Base-by-base conservation (phyloP, 805 yeast genomes). In the Pichia insulana region DNA sequence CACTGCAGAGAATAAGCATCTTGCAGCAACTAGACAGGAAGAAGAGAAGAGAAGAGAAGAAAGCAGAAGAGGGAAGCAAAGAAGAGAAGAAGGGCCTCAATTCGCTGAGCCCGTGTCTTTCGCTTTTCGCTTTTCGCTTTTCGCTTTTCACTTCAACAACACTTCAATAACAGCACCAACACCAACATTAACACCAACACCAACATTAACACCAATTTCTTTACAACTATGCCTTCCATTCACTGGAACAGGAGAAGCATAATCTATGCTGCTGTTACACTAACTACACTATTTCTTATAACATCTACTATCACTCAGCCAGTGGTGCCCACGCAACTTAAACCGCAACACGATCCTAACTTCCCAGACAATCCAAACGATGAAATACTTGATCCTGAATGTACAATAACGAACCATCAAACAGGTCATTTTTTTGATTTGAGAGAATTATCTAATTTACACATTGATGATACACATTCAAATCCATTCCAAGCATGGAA, bases 401-500 rank as follows among this genome's bases (percentile, higher is more conserved):
- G 77, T 44, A 65, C 76, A 4, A 68, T 63, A 3, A 54, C 62
- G 12, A 68, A 68, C 34, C 70, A 72, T 1, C 47, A 59, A 13
- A 67, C 69, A 2, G 64, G 65, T 33, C 76, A 72, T 12, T 73
- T 68, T 46, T 71, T 65, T 43, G 76, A 73, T 45, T 55, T 73
- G 20, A 46, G 70, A 2, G 62, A 68, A 2, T 56, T 73, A 37
- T 59, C 68, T 3, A 50, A 60, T 13, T 18, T 51, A 22, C 56
- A 59, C 28, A 63, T 60, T 20, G 59, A 62, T 11, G 46, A 55
- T 36, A 48, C 58, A 4, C 59, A 22, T 22, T 22, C n/a, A n/a
- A n/a, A n/a, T n/a, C n/a, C n/a, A n/a, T n/a, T 22, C 25, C 25
- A 63, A 47, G 73, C 80, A 19, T 85, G 89, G 86, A 61, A 68